Evolutionary conservation across 495 filamentous ascomycete species (phyloP), one percentile per base, ranked within the genome.

Genomic region (Talaromyces liani): DNA sequence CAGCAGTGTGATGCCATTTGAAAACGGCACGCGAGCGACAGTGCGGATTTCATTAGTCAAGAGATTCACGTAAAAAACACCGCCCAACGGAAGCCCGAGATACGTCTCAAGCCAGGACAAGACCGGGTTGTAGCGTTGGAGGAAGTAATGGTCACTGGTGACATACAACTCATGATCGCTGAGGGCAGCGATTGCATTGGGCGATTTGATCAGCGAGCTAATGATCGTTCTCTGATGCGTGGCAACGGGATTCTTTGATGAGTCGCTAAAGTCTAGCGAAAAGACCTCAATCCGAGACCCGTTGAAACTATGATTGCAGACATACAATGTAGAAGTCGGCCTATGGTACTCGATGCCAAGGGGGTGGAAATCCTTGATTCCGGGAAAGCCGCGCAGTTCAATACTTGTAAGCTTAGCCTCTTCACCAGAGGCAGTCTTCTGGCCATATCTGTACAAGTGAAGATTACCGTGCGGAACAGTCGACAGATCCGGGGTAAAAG

Each of bases 241-340:
- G 18, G 70, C 68, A 33, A 65, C 64, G 25, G 68, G 61, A 10
- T 68, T 67, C 5, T 53, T 33, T 2, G 49, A 45, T 14, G 68
- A 54, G 24, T 54, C 49, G 18, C 18, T 66, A 6, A 70, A 49
- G 27, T 76, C 70, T 33, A 84, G 78, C 53, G 75, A 69, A 65
- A 85, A 84, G 2, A 85, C 31, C 59, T 85, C 81, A 34, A 85
- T 63, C 6, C 77, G 77, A 2, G 82, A 77, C 0, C 72, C 70
- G 5, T 71, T 66, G 20, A 68, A 65, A 18, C 63, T 60, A 25
- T 75, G 66, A 56, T 66, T 69, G 47, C 68, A 63, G 16, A 65
- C 68, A 62, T 76, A 76, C 2, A 82, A 68, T 0, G 70, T 77
- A 6, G 66, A 69, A 12, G 68, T 76, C 10, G 60, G 34, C 22